A percentile compares a stretch with the other conserved stretches of the same genome.
These are phyloP conservation scores for Dispira simplex DNA, from an alignment of 192 early-diverging fungal species.

Conservation along the genomic window DNA sequence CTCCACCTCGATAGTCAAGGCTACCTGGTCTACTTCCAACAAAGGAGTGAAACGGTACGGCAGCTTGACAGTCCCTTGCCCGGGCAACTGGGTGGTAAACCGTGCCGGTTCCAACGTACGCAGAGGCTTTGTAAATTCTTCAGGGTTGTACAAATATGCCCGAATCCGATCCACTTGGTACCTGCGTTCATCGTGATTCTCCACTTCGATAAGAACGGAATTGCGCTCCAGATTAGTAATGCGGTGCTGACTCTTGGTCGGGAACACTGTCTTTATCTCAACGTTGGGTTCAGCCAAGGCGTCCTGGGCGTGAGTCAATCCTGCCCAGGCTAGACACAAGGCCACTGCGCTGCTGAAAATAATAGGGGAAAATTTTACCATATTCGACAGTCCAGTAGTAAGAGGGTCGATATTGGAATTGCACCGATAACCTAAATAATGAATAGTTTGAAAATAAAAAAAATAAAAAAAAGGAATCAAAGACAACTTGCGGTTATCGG, in stretches of 20 bases:
- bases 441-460: too few species aligned
- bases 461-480: too few species aligned
- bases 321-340: too few species aligned
- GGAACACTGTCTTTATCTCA: too few species aligned
- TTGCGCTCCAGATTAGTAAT: background rate
- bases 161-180: conserved; percentile 5
- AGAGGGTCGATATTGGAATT: background rate
- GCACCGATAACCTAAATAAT: background rate
- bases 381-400: too few species aligned
- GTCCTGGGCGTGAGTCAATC: too few species aligned
- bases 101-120: conserved; percentile 12
- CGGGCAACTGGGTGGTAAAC: background rate
- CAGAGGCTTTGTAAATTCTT: background rate
- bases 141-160: background rate
- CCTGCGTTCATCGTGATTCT: background rate
- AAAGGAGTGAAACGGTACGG: background rate
- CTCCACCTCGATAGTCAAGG: conserved; percentile 3
- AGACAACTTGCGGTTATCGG: too few species aligned
- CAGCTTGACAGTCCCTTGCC: background rate
- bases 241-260: too few species aligned
- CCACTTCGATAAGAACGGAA: background rate
- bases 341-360: too few species aligned
- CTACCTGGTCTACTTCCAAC: background rate
- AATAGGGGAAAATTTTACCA: too few species aligned
- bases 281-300: too few species aligned